Base-by-base conservation (phyloP, 495 filamentous ascomycete genomes). In the Annulohypoxylon moriforme region DNA sequence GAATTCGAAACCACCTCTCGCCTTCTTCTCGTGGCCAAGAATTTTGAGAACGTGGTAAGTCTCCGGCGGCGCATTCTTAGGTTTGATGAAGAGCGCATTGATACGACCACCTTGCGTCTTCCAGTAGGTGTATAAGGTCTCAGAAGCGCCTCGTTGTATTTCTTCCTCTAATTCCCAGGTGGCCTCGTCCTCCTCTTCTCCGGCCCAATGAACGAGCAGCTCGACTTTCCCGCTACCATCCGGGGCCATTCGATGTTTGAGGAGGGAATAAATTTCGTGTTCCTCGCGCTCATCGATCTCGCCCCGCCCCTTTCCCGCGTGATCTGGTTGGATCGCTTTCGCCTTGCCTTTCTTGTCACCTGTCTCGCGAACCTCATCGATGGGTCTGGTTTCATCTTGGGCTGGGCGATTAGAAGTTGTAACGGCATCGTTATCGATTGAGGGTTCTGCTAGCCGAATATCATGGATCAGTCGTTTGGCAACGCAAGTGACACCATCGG, bases 161-260 rank as follows among this genome's bases (percentile, higher is more conserved):
- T 78, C 76, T n/a, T 72, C 68, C 16, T 78, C 76, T 9, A 33
- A 3, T 13, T 76, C 76, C 76, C 76, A 78, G 1, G 76, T 74
- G 2, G 73, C 73, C 1, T 76, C 66, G 24, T 74, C 55, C 64
- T 72, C 52, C 9, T 24, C 29, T 57, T 78, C 74, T 27, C 69
- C 73, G 4, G 3, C 68, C 76, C 76, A 78, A 9, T 69, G 74
- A 27, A 78, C 69, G 3, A 76, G 64, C 8, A 78, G 46, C 47
- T 78, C 71, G 25, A 78, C 74, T 11, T 47, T 57, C n/a, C 75
- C 75, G 33, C 63, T 75, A 11, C 34, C 8, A 36, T 73, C 71
- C 18, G 20, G 8, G 2, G 60, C 56, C 73, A 78, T 76, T 18
- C 76, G 63, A 18, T 78, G 74, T 10, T 62, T 6, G 20, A 78